Evolutionary conservation across 2,329 filamentous ascomycete species (phyloP).

Genomic region (Shiraia bambusicola): DNA sequence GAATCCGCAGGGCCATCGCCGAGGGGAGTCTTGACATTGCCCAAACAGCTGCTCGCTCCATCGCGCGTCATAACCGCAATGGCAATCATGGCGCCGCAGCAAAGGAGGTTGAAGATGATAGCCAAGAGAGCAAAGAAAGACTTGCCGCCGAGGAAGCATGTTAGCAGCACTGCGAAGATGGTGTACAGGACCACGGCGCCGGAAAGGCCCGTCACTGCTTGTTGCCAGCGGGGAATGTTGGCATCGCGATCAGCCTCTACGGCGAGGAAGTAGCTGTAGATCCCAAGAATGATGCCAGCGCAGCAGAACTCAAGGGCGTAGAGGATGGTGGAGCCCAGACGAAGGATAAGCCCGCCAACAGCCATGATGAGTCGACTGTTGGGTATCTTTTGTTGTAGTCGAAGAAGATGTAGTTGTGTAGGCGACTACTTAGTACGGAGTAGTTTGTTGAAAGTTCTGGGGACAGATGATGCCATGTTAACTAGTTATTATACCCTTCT

Average conservation of each 20-base stretch:
- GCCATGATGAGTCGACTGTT: slow-evolving; percentile 52
- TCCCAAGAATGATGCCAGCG: slow-evolving; percentile 70
- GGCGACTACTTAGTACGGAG: no score
- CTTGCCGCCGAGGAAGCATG: slow-evolving; percentile 77
- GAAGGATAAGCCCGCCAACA: slow-evolving; percentile 63
- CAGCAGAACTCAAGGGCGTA: slow-evolving; percentile 74
- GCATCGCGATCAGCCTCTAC: slow-evolving; percentile 66
- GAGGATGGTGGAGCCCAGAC: slow-evolving; percentile 68
- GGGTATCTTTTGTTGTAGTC: not conserved
- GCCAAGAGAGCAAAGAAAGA: slow-evolving; percentile 69
- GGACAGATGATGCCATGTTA: no score
- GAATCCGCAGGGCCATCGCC: slow-evolving; percentile 61
- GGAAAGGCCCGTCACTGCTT: slow-evolving; percentile 71
- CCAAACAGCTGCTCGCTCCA: slow-evolving; percentile 67
- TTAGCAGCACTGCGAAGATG: slow-evolving; percentile 68
- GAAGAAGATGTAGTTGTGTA: not conserved
- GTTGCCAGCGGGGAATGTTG: slow-evolving; percentile 63
- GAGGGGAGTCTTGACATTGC: slow-evolving; percentile 65
- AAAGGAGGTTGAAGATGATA: slow-evolving; percentile 74
- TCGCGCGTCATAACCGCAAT: slow-evolving; percentile 73
- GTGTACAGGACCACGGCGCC: slow-evolving; percentile 76
- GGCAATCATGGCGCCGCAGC: slow-evolving; percentile 77
- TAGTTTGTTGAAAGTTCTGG: no score
- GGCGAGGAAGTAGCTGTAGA: slow-evolving; percentile 81
- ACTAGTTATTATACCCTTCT: no score